Evolutionary conservation across 345 rosid genomes (phyloP), one percentile per base, ranked within the genome.

Genomic region (Cardiospermum halicacabum): DNA sequence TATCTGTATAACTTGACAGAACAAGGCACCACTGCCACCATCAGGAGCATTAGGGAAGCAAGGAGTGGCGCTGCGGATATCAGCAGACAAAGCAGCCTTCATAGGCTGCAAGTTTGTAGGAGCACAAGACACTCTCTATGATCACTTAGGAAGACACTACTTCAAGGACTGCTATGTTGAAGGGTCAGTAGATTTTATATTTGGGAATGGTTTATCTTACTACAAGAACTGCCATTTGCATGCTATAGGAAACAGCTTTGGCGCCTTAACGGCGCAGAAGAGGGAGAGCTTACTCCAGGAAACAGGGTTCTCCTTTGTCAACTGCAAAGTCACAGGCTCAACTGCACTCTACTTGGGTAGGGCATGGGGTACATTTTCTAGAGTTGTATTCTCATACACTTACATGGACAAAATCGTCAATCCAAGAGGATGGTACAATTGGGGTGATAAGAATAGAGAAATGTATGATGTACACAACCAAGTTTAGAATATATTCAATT

Each of bases 301-400:
- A 65, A 75, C 83, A 0, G 81, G 81, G 8, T 81, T 74, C 69
- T 64, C 78, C 39, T 81, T 78, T 56, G 59, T 78, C 39, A 62
- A 68, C 28, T 76, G 85, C 77, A 78, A 47, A 70, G 62, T 81
- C 39, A 81, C 81, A 0, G 83, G 85, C 15, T 68, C 73, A 10
- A 72, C 78, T 19, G 72, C 71, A 10, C 75, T 75, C 31, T 69
- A 69, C 63, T 48, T 78, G 68, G 85, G 85, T 28, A 67, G 79
- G 72, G 82, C 83, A 3, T 78, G 83, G 83, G 83, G 81, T 19
- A 67, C 56, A 64, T 81, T 73, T 58, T 77, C 78, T 3, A 74
- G 76, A 57, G 84, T 77, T 18, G 75, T 77, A 22, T 81, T 77
- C 58, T 74, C 78, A 21, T 78, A 63, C 42, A 75, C 80, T 43